Conservation (phyloP, 176 grass and related monocot species). For the Aechmea fasciata region DNA sequence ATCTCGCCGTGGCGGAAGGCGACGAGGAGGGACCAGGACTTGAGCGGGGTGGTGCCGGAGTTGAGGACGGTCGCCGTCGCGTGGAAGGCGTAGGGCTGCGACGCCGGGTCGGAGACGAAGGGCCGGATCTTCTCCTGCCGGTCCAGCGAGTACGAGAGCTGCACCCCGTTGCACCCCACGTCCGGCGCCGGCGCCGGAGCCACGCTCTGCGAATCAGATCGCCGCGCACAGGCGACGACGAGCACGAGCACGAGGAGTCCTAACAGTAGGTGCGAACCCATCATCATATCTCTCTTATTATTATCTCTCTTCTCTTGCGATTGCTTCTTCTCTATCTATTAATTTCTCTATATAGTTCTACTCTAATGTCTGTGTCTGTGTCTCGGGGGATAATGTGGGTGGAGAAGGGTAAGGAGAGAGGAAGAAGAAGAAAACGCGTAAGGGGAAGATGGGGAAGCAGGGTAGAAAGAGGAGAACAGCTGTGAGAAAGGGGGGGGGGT, state of each 20-base stretch:
- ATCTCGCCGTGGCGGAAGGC: slow-evolving; percentile 58
- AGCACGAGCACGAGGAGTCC: neutral
- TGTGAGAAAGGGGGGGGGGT: slow-evolving; percentile 17
- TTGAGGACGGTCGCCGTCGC: slow-evolving; percentile 56
- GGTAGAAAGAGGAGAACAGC: neutral
- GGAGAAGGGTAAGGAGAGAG: neutral
- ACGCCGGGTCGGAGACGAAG: slow-evolving; percentile 30
- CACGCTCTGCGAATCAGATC: neutral
- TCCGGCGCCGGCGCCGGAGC: slow-evolving; percentile 55
- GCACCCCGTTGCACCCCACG: slow-evolving; percentile 62
- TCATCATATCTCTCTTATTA: too few species aligned
- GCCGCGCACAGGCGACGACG: neutral
- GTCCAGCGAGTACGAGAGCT: slow-evolving; percentile 41
- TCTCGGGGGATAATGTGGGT: slow-evolving; percentile 11
- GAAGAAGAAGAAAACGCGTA: slow-evolving; percentile 61
- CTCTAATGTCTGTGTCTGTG: neutral
- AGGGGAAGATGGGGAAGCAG: slow-evolving; percentile 1
- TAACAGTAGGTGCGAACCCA: too few species aligned
- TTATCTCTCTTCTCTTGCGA: too few species aligned
- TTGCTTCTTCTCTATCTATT: too few species aligned
- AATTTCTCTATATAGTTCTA: too few species aligned
- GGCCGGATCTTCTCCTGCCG: slow-evolving; percentile 50
- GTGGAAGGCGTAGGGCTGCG: slow-evolving; percentile 64
- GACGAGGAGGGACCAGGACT: slow-evolving; percentile 56
- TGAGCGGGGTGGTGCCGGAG: slow-evolving; percentile 52